Evolutionary conservation across 176 grass and related monocot genomes (phyloP), one percentile per base, ranked within the genome.

Genomic region (Triticum urartu): DNA sequence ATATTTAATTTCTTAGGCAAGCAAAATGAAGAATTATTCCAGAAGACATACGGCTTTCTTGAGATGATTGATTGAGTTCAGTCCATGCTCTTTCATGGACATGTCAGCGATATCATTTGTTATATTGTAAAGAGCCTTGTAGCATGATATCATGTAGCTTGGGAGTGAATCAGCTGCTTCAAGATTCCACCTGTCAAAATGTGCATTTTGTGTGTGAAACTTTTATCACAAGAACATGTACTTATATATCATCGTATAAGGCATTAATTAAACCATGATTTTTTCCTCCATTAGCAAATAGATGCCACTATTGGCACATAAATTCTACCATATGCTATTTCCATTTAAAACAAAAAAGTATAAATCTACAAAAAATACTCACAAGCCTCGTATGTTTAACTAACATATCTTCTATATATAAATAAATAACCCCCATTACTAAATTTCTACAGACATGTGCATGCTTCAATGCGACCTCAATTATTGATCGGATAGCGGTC

Each of bases 81-180:
- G 71, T 65, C 94, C 87, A n/a, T 94, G 72, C 22, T 92, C 82
- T 61, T 79, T 83, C 15, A 74, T 8, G 0, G 40, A 79, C 56
- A 85, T 88, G 20, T 86, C 22, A 0, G 89, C 89, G 0, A 92
- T 90, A 26, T 88, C 89, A 75, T 91, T 84, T 9, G 89, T 92
- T 28, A 88, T 68, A 4, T 75, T 81, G 56, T 87, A 83, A 42
- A 97, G 76, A 52, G 67, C 84, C 11, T 40, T 88, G 68, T 85
- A 96, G 84, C 87, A 89, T 56, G 71, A 58, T 71, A 85, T 86
- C 94, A 95, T 95, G 54, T 79, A 93, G 15, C 13, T 30, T 0
- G 91, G 94, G 70, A 95, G 89, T 42, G 91, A 89, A 84, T 87
- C 64, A 4, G 61, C 50, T 42, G 79, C 72, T 22, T 39, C 63